A percentile compares a stretch with the other conserved stretches of the same genome.
Evolutionary conservation across 1,284 basidiomycete species (phyloP).

Genomic region (Mycena citricolor): DNA sequence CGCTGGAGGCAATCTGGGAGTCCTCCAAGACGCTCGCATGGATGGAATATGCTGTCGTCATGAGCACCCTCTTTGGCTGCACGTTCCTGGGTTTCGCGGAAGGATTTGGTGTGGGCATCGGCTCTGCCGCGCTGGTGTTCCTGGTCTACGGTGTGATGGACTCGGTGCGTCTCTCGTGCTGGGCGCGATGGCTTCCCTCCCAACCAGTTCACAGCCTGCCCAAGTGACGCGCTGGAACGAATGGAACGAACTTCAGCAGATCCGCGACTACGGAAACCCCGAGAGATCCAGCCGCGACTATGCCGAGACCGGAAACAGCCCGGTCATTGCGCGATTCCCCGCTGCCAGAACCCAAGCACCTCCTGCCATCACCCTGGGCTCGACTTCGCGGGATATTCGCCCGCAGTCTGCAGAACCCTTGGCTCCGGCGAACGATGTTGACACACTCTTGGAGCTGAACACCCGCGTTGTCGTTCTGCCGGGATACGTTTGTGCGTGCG

Average conservation of each 20-base stretch:
- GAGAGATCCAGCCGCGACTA: conserved; percentile 2
- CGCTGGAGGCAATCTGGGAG: conserved; percentile 28
- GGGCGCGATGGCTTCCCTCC: not conserved
- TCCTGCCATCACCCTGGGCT: not conserved
- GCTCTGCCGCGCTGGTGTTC: conserved; percentile 23
- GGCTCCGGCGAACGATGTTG: not conserved
- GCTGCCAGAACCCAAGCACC: conserved; percentile 9
- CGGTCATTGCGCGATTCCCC: conserved; percentile 5
- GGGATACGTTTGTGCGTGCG: conserved; percentile 25
- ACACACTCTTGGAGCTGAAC: conserved; percentile 5
- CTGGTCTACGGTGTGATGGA: conserved; percentile 26
- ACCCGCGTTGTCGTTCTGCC: conserved; percentile 21
- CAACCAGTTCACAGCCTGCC: conserved; percentile 6
- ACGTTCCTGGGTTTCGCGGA: conserved; percentile 28
- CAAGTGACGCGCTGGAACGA: conserved; percentile 12
- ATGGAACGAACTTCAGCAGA: conserved; percentile 17
- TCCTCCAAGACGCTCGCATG: conserved; percentile 22
- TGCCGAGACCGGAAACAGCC: not conserved
- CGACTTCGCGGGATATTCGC: not conserved
- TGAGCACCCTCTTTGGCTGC: conserved; percentile 24
- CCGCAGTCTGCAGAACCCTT: no score
- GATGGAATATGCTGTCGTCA: conserved; percentile 26
- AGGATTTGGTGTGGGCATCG: conserved; percentile 29
- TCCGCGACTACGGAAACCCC: conserved; percentile 2
- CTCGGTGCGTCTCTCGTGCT: conserved; percentile 20